Evolutionary conservation across 139 green algal genomes (phyloP).

Genomic region (Mychonastes homosphaera): DNA sequence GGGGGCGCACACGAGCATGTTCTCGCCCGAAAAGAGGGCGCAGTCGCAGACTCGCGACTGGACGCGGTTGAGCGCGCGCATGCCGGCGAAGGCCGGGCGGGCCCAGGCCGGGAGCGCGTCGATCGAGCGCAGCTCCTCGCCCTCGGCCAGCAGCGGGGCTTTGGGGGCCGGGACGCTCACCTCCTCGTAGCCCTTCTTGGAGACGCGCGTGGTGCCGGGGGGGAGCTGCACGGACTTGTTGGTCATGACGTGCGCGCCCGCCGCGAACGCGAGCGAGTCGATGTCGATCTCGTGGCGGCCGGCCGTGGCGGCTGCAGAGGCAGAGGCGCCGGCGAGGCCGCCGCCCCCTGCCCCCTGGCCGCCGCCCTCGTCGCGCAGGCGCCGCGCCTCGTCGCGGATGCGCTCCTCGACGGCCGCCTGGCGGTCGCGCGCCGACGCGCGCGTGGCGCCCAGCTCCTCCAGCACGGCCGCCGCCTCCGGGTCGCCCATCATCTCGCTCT

Average conservation of each 20-base stretch:
- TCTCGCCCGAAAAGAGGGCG: conserved; percentile 81
- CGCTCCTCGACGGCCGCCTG: conserved; percentile 70
- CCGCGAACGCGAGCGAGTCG: conserved; percentile 64
- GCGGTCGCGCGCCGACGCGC: conserved; percentile 53
- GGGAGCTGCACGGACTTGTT: conserved; percentile 79
- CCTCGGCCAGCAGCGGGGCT: too few relatives aligned
- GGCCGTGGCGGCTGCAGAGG: conserved; percentile 24
- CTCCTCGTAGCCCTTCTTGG: conserved; percentile 91
- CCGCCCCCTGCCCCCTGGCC: not conserved
- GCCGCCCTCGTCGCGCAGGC: conserved; percentile 36
- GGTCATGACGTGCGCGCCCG: conserved; percentile 78
- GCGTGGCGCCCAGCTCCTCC: conserved; percentile 64
- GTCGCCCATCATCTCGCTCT: conserved; percentile 55
- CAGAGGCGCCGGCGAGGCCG: conserved; percentile 12
- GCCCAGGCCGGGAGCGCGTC: conserved; percentile 85
- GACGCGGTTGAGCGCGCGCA: conserved; percentile 85
- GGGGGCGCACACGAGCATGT: conserved; percentile 78
- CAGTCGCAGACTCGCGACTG: conserved; percentile 78
- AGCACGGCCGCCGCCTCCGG: conserved; percentile 60
- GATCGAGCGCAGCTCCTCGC: conserved; percentile 67
- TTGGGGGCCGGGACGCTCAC: conserved; percentile 92
- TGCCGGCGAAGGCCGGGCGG: conserved; percentile 73
- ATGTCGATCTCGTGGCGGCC: conserved; percentile 72
- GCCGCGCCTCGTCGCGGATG: conserved; percentile 85
- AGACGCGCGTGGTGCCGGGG: conserved; percentile 24